Percentiles rank a stretch among this genome's conserved stretches.
These are phyloP conservation scores for Tetradesmus obliquus DNA, from an alignment of 139 green algal genomes.

Conservation along the genomic window DNA sequence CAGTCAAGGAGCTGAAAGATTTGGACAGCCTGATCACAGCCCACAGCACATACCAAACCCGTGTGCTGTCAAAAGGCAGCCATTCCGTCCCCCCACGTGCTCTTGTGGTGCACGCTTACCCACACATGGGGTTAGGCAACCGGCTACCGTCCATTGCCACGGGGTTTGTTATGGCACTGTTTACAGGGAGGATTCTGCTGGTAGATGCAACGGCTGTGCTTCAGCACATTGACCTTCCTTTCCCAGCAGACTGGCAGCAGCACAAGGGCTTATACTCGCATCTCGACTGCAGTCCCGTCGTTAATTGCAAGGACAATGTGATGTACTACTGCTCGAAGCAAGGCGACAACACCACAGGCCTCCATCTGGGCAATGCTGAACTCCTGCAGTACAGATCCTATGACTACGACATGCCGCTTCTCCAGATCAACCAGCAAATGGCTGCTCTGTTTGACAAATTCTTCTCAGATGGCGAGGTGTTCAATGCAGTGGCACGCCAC, in stretches of 20 bases:
- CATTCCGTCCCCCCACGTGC: too few relatives aligned
- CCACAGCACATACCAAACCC: too few relatives aligned
- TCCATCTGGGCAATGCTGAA: background rate
- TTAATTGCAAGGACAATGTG: background rate
- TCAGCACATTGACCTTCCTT: background rate
- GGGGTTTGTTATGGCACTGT: background rate
- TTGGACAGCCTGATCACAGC: too few relatives aligned
- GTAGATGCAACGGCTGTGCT: background rate
- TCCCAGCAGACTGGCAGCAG: background rate
- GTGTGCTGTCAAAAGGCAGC: too few relatives aligned
- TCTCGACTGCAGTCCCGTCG: background rate
- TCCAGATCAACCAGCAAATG: background rate
- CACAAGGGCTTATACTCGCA: too few relatives aligned
- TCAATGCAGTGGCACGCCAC: background rate
- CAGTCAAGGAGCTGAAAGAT: too few relatives aligned
- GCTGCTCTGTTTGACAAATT: background rate
- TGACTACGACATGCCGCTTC: constrained; percentile 12
- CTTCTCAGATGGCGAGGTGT: background rate
- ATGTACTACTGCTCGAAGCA: background rate
- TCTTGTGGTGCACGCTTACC: too few relatives aligned
- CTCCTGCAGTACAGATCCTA: background rate
- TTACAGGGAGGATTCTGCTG: background rate
- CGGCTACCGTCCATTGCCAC: background rate
- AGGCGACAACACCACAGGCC: background rate
- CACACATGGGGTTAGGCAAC: background rate